Conservation (phyloP, 1,139 yeast species). For the Hemisphaericaspora xylofermentans region DNA sequence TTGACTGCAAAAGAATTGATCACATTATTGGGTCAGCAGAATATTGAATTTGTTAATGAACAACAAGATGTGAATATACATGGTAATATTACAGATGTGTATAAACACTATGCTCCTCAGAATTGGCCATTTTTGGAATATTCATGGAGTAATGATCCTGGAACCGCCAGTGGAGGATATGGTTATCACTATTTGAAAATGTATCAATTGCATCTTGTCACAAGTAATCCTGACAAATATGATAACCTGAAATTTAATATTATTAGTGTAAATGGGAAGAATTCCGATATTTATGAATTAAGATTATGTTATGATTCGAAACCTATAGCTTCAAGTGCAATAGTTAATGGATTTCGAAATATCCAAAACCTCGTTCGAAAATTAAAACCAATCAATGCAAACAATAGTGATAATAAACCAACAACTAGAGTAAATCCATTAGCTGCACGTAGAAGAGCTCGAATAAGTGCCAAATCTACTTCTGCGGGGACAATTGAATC, state of each 20-base stretch:
- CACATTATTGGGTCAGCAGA: constrained; percentile 59
- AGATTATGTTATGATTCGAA: constrained; percentile 40
- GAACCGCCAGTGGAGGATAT: constrained; percentile 91
- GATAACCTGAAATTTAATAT: constrained; percentile 24
- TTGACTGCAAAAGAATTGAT: constrained; percentile 87
- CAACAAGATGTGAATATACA: constrained; percentile 15
- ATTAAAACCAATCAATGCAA: constrained; percentile 47
- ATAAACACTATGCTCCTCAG: constrained; percentile 44
- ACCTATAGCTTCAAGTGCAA: constrained; percentile 64
- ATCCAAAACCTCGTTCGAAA: constrained; percentile 90
- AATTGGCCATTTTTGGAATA: constrained; percentile 57
- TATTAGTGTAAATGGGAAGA: constrained; percentile 56
- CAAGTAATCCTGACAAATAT: constrained; percentile 18
- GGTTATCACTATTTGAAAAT: constrained; percentile 57
- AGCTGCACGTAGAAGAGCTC: constrained; percentile 43
- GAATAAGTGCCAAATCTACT: constrained; percentile 20
- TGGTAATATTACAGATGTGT: constrained; percentile 22
- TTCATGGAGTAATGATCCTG: constrained; percentile 73
- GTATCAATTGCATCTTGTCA: constrained; percentile 30
- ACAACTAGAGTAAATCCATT: constrained; percentile 34
- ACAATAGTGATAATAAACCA: background rate
- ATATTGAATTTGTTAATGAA: constrained; percentile 19
- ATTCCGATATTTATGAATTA: constrained; percentile 73
- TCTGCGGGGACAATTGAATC: constrained; percentile 23
- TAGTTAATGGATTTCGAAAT: constrained; percentile 89